These are phyloP conservation scores for Rugonectria rugulosa DNA, from an alignment of 2,329 filamentous ascomycete species.

Conservation along the genomic window DNA sequence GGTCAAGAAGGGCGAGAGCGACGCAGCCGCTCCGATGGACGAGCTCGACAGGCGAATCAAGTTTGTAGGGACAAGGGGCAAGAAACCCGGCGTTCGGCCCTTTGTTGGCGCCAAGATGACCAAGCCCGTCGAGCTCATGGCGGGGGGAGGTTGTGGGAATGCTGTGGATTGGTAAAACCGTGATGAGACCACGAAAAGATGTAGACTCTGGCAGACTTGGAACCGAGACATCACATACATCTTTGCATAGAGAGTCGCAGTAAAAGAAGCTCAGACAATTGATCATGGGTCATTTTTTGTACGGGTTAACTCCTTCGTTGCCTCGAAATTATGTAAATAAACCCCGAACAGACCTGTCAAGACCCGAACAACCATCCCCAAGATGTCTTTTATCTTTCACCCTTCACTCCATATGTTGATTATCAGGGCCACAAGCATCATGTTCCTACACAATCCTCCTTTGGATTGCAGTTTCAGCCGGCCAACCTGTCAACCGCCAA, in stretches of 20 bases:
- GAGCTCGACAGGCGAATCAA: constrained; percentile 57
- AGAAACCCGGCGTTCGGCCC: constrained; percentile 51
- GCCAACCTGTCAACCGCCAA: constrained; percentile 7
- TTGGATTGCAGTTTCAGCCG: not conserved
- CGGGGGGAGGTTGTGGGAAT: constrained; percentile 48
- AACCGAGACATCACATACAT: not conserved
- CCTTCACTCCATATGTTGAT: constrained; percentile 15
- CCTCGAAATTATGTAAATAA: constrained; percentile 23
- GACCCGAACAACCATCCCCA: constrained; percentile 8
- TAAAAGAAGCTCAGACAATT: constrained; percentile 9
- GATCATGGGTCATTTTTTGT: constrained; percentile 22
- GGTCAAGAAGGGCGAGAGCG: constrained; percentile 73
- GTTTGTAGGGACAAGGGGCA: constrained; percentile 53
- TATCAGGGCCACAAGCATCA: constrained; percentile 6
- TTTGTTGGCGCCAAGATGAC: constrained; percentile 43
- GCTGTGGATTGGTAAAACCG: constrained; percentile 55
- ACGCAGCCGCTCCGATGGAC: constrained; percentile 43
- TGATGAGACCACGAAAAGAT: no score
- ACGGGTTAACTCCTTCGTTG: constrained; percentile 20
- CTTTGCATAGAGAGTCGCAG: not conserved
- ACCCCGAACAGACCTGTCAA: constrained; percentile 13
- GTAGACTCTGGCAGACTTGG: no score
- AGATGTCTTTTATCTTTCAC: constrained; percentile 8
- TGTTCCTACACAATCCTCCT: not conserved
- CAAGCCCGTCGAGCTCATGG: constrained; percentile 49